These are phyloP conservation scores for Hypoxylon sp. DNA, from an alignment of 2,329 filamentous ascomycete genomes.

Conservation along the genomic window DNA sequence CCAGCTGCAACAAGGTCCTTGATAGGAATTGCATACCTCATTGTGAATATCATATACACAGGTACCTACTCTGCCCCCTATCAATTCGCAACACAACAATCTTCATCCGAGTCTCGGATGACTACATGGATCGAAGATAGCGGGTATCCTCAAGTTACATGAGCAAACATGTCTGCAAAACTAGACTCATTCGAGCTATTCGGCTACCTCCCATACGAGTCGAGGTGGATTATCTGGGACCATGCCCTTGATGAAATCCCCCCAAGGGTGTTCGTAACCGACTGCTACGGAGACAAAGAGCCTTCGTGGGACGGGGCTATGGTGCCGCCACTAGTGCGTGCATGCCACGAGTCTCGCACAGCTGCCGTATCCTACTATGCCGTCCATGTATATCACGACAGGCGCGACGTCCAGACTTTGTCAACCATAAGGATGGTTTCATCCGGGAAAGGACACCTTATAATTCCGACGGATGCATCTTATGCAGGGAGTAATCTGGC, in stretches of 20 bases:
- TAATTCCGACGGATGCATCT: no score
- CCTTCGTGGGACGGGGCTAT: no score
- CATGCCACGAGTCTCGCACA: conserved; percentile 11
- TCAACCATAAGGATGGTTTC: conserved; percentile 7
- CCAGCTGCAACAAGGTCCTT: no score
- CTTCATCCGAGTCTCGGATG: no score
- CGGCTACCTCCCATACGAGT: neutral
- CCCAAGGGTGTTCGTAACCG: neutral
- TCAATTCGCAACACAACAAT: no score
- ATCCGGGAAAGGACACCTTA: conserved; percentile 11
- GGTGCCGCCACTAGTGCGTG: conserved; percentile 1
- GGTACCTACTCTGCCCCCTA: no score
- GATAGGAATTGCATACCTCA: no score
- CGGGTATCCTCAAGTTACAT: neutral
- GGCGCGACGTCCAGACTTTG: neutral
- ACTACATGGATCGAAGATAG: no score
- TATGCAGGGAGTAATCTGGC: no score
- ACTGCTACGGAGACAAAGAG: neutral
- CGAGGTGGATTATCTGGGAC: conserved; percentile 1
- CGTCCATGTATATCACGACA: neutral
- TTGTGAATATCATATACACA: no score
- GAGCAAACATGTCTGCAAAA: neutral
- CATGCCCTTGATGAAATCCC: neutral
- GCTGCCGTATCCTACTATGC: conserved; percentile 4
- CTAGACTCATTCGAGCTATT: conserved; percentile 10